Evolutionary conservation across 176 grass and related monocot genomes (phyloP).

Genomic region (Triticum monococcum): DNA sequence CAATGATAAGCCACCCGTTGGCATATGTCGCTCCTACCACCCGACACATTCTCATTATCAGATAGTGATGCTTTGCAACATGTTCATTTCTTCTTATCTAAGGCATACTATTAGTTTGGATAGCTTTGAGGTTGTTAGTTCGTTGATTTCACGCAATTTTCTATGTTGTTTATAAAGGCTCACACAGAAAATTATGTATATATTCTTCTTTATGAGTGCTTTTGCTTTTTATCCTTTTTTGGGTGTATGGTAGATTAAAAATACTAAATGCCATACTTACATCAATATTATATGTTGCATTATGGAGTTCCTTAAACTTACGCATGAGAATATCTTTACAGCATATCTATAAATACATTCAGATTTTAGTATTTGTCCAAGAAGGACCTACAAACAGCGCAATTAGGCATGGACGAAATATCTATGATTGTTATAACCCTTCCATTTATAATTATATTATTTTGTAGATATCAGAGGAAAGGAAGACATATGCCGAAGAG

Average conservation of each 20-base stretch:
- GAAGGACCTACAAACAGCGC: not conserved
- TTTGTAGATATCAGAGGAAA: conserved; percentile 68
- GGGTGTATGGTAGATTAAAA: no score
- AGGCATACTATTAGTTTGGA: not conserved
- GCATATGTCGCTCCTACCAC: no score
- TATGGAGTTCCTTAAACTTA: not conserved
- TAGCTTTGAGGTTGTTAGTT: not conserved
- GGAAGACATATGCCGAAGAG: conserved; percentile 63
- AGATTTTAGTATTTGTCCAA: not conserved
- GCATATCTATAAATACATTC: not conserved
- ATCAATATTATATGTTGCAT: no score
- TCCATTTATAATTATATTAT: not conserved
- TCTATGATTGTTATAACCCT: not conserved
- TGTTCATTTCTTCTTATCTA: not conserved
- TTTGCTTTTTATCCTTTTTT: no score
- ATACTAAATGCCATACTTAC: no score
- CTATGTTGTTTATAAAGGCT: not conserved
- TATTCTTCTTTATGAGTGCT: not conserved
- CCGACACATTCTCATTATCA: not conserved
- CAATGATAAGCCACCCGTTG: no score
- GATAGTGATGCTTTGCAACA: not conserved
- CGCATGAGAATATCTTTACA: not conserved
- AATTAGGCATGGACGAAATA: not conserved
- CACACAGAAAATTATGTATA: not conserved
- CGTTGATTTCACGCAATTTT: not conserved